Evolutionary conservation across 2,329 filamentous ascomycete genomes (phyloP).

Genomic region (Kalaharituber pfeilii): DNA sequence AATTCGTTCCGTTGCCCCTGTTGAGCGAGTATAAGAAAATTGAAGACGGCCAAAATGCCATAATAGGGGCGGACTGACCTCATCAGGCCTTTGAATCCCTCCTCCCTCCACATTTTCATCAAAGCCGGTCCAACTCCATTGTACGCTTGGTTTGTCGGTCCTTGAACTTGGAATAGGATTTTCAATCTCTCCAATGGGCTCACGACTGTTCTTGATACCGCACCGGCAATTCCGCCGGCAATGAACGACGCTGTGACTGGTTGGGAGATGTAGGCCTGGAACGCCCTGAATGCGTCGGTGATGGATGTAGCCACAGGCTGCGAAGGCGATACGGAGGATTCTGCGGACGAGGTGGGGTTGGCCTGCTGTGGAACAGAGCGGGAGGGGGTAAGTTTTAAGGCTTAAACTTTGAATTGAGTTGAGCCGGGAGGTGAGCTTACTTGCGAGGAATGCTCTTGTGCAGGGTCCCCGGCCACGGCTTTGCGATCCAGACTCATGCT

Average conservation of each 20-base stretch:
- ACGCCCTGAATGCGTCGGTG: not conserved
- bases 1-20: conserved; percentile 84
- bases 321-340: not conserved
- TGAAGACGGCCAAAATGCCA: not conserved
- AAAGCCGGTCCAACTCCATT: conserved; percentile 80
- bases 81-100: conserved; percentile 96
- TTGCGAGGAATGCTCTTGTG: not conserved
- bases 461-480: not conserved
- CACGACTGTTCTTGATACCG: conserved; percentile 93
- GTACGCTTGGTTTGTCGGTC: conserved; percentile 76
- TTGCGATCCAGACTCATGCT: not conserved
- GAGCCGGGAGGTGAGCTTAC: not conserved
- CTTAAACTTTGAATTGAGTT: too few species aligned
- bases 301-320: too few species aligned
- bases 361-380: not conserved
- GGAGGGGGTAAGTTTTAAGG: not conserved
- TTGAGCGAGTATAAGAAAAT: not conserved
- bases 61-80: conserved; percentile 30
- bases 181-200: conserved; percentile 91
- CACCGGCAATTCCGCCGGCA: conserved; percentile 82
- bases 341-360: not conserved
- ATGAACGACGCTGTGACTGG: conserved; percentile 84
- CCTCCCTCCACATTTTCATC: conserved; percentile 88
- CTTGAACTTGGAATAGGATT: conserved; percentile 95
- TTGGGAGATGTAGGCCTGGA: conserved; percentile 47